These are phyloP conservation scores for Aspergillus nomiae DNA, from an alignment of 2,329 filamentous ascomycete species.

Conservation along the genomic window DNA sequence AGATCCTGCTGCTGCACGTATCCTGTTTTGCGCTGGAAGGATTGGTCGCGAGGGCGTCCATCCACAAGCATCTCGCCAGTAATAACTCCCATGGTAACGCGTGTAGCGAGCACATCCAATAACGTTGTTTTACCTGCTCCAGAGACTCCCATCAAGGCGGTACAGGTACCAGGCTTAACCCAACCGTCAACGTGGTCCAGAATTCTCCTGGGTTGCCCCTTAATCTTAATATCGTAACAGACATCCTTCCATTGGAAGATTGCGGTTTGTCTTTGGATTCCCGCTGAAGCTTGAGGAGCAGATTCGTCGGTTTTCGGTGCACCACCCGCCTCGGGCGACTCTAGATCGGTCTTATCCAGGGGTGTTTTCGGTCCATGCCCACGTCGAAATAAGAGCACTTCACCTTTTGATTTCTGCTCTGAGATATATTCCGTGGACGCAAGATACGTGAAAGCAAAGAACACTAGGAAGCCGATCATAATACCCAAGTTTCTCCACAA, in stretches of 20 bases:
- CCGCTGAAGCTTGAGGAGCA: conserved; percentile 27
- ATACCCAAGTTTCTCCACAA: conserved; percentile 72
- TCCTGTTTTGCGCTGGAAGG: conserved; percentile 86
- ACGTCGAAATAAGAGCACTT: conserved; percentile 73
- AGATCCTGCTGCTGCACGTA: conserved; percentile 92
- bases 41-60: conserved; percentile 69
- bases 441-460: conserved; percentile 65
- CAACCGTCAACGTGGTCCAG: conserved; percentile 85
- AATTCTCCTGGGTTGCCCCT: conserved; percentile 71
- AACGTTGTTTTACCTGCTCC: conserved; percentile 92
- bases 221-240: conserved; percentile 80
- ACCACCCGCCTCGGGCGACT: conserved; percentile 1
- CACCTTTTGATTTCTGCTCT: conserved; percentile 73
- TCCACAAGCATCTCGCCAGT: conserved; percentile 82
- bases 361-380: conserved; percentile 38
- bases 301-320: conserved; percentile 33
- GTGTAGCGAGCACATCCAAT: conserved; percentile 83
- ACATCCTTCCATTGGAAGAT: conserved; percentile 85
- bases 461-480: conserved; percentile 64
- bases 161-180: conserved; percentile 89
- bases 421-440: conserved; percentile 62
- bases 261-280: conserved; percentile 67
- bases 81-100: conserved; percentile 85
- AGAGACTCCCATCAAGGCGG: conserved; percentile 85
- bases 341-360: not conserved